Conservation (phyloP, 495 filamentous ascomycete genomes). For the Penicillium tannophilum region DNA sequence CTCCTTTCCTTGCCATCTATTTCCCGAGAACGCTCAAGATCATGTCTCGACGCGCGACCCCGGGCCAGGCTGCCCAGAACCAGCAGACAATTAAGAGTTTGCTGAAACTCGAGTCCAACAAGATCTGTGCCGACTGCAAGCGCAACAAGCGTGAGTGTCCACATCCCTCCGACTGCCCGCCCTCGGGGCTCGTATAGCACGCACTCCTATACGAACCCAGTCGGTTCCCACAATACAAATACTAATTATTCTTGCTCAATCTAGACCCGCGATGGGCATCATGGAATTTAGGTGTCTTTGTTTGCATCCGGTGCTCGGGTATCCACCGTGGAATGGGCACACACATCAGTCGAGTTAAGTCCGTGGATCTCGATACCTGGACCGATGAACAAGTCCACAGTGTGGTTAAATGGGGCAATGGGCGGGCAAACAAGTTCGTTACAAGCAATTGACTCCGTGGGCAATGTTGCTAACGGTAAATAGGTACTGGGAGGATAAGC, state of each 20-base stretch:
- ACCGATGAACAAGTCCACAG: conserved; percentile 96
- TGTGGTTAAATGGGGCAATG: conserved; percentile 91
- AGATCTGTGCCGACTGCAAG: conserved; percentile 97
- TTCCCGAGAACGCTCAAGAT: conserved; percentile 16
- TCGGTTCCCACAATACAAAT: neutral
- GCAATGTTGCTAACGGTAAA: conserved; percentile 19
- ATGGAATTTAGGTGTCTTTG: conserved; percentile 94
- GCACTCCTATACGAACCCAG: neutral
- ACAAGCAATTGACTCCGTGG: conserved; percentile 12
- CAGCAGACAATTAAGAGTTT: conserved; percentile 87
- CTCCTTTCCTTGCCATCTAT: conserved; percentile 15
- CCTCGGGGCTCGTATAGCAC: conserved; percentile 1
- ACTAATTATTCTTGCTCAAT: conserved; percentile 14
- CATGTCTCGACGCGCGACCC: conserved; percentile 86
- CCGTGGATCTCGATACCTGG: conserved; percentile 96
- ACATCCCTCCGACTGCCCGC: conserved; percentile 19
- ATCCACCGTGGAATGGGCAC: conserved; percentile 99
- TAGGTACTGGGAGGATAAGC: conserved; percentile 93
- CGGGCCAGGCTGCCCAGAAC: conserved; percentile 87
- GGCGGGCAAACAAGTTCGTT: conserved; percentile 84
- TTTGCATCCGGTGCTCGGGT: conserved; percentile 97
- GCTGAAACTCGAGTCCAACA: conserved; percentile 90
- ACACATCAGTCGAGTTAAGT: conserved; percentile 97
- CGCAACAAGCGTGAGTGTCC: conserved; percentile 83
- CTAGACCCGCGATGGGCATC: conserved; percentile 96